Evolutionary conservation across 257 asterid species (phyloP), one percentile per base, ranked within the genome.

Genomic region (Solanum chaucha): DNA sequence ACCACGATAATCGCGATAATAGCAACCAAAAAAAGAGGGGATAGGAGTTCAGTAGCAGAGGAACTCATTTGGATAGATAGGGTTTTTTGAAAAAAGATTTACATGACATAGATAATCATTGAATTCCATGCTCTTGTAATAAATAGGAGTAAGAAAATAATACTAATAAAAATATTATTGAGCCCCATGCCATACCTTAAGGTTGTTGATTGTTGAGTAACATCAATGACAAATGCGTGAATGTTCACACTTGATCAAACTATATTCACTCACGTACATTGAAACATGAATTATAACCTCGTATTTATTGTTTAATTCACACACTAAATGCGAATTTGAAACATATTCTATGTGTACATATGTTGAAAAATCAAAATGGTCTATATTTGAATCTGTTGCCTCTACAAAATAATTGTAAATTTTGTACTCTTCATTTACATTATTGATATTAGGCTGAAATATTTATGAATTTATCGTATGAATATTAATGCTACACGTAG

Each of bases 71-170:
- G 72, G 22, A 7, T 44, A 41, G 84, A 44, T 44, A 78, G 30
- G 41, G 28, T 46, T 28, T 78, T 44, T 15, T 26, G 26, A 26
- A 14, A 26, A 14, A 80, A 26, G 91, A 17, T 91, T 51, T 84
- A 90, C 67, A 89, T 92, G 11, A 92, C 95, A 6, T 90, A 92
- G 87, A 13, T 92, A 85, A 88, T 92, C 26, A 88, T 92, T 15
- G 92, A 92, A 88, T 88, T 46, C 84, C 84, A 14, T 78, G 26
- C 84, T 15, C 65, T 44, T 26, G 55, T 44, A 24, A 24, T 73
- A 77, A 40, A 40, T 24, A 73, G 30, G 82, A 77, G 26, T 3
- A 41, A 70, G 12, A 70, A 40, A 40, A 40, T 40, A n/a, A 40
- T 75, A 75, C 20, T 77, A 77, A 13, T 40, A 26, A 26, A 26